These are phyloP conservation scores for Chlorella sp. DNA, from an alignment of 139 green algal species.

Conservation along the genomic window DNA sequence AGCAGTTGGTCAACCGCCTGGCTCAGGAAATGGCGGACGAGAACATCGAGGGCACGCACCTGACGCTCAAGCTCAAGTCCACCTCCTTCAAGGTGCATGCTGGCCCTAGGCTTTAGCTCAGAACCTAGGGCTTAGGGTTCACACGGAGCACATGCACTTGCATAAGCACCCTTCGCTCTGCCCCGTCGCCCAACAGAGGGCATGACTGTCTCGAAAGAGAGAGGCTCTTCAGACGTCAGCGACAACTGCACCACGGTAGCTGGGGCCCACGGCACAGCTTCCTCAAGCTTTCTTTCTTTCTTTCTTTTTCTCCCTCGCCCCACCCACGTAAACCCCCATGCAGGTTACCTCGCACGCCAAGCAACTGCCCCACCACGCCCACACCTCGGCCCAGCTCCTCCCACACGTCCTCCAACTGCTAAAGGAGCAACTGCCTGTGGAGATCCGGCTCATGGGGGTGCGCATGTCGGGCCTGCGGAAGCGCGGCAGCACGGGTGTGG, in stretches of 20 bases:
- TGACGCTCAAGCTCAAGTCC: conserved; percentile 85
- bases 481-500: background rate
- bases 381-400: conserved; percentile 48
- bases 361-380: conserved; percentile 56
- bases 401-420: conserved; percentile 55
- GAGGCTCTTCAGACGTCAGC: background rate
- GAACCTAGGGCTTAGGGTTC: background rate
- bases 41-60: conserved; percentile 58
- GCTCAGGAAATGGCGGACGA: conserved; percentile 61
- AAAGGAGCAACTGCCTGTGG: conserved; percentile 57
- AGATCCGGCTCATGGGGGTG: conserved; percentile 77
- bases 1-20: conserved; percentile 53
- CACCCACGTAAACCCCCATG: background rate
- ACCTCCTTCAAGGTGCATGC: conserved; percentile 57
- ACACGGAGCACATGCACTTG: background rate
- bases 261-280: background rate
- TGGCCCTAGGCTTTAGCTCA: background rate
- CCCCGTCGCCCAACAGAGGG: background rate
- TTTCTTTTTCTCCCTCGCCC: background rate
- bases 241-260: background rate
- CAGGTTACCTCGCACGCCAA: conserved; percentile 55
- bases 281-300: background rate
- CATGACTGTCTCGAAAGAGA: background rate
- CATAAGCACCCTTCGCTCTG: background rate
- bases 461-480: conserved; percentile 60